Evolutionary conservation across 2,329 filamentous ascomycete genomes (phyloP), one percentile per base, ranked within the genome.

Genomic region (Calonectria pauciramosa): DNA sequence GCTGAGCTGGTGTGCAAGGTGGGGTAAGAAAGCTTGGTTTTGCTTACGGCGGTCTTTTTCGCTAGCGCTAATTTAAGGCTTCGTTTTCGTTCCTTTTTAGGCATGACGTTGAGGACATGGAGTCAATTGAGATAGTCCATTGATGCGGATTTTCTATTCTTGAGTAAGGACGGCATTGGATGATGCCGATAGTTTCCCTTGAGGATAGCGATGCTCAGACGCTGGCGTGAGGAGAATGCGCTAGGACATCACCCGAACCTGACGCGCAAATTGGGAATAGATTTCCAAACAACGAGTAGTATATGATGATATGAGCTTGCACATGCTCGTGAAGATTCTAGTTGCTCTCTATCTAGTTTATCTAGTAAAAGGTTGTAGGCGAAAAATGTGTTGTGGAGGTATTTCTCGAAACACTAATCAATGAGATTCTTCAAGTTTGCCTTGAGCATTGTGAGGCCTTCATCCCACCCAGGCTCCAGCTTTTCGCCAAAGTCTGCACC

Each of bases 401-500:
- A 9, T 8, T 47, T 20, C 2, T 20, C 51, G 23, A 65, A 65
- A 41, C 41, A 38, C 28, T 23, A 28, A 49, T 32, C 13, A 20
- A 49, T 11, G 6, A 65, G 41, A 20, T 28, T 11, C 41, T 65
- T 41, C 60, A 65, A 65, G 28, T 47, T 34, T 18, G 26, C 18
- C 49, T 26, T 54, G 14, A 68, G 28, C 16, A 14, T 36, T 23
- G 56, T 49, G 13, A 38, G 30, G n/a, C 49, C 65, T 28, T 54
- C 65, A 23, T 38, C 65, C 34, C 65, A 52, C 14, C 30, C 34
- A 54, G 49, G 65, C 49, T 54, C 65, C 23, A 54, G 8, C 18
- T 73, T 73, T 18, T 72, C 51, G 23, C 73, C 34, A 56, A 70
- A 73, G 14, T 75, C 38, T 5, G 59, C 49, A 8, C 71, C 71